Conservation (phyloP, 352 stramenopile genomes). For the Globisporangium ultimum region DNA sequence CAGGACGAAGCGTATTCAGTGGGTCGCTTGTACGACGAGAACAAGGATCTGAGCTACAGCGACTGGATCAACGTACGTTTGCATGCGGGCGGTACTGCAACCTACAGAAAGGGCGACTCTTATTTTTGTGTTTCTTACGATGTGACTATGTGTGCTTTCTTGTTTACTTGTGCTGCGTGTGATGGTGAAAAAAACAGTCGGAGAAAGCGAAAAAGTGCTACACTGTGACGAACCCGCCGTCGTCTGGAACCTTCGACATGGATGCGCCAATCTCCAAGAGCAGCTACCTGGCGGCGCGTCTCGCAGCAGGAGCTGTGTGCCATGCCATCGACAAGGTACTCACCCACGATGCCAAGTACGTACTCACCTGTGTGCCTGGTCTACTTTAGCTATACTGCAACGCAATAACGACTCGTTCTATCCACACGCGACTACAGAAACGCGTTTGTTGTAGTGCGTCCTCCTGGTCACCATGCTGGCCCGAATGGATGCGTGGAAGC, state of each 20-base stretch:
- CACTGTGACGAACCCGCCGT: slow-evolving; percentile 40
- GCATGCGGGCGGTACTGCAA: neutral
- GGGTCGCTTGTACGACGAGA: slow-evolving; percentile 30
- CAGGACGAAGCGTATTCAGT: slow-evolving; percentile 46
- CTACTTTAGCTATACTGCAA: neutral
- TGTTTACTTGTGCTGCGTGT: neutral
- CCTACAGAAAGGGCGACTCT: neutral
- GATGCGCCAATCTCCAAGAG: slow-evolving; percentile 63
- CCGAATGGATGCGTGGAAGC: slow-evolving; percentile 58
- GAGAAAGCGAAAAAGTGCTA: slow-evolving; percentile 45
- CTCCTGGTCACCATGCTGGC: slow-evolving; percentile 56
- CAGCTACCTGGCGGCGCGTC: slow-evolving; percentile 49
- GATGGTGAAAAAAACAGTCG: slow-evolving; percentile 19
- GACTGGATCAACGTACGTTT: slow-evolving; percentile 43
- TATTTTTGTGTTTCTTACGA: neutral
- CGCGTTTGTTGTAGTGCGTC: slow-evolving; percentile 55
- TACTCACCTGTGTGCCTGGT: slow-evolving; percentile 5
- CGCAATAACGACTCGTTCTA: too few relatives aligned
- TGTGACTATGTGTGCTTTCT: neutral
- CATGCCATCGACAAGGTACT: slow-evolving; percentile 68
- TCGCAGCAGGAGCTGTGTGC: slow-evolving; percentile 55
- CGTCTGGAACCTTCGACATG: slow-evolving; percentile 50
- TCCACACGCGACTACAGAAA: slow-evolving; percentile 25
- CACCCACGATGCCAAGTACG: slow-evolving; percentile 45
- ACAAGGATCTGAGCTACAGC: slow-evolving; percentile 31